These are phyloP conservation scores for Fusarium globosum DNA, from an alignment of 2,329 filamentous ascomycete genomes.

Conservation along the genomic window DNA sequence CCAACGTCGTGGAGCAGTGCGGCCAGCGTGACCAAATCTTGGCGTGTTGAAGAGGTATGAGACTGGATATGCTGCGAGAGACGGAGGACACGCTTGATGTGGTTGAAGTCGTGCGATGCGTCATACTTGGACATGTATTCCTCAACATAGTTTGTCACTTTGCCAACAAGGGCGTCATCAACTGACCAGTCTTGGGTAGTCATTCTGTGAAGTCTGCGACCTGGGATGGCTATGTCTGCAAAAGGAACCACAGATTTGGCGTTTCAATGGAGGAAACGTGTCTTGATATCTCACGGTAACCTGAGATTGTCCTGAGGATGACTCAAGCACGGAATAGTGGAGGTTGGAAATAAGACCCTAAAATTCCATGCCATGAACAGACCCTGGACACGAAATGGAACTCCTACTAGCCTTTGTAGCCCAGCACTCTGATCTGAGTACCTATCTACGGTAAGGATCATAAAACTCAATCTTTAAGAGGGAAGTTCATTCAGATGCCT, in stretches of 20 bases:
- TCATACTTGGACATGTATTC: conserved; percentile 83
- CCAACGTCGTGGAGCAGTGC: conserved; percentile 90
- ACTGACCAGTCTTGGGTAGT: conserved; percentile 39
- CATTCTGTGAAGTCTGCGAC: conserved; percentile 33
- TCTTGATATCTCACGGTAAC: conserved; percentile 4
- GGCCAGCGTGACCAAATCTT: conserved; percentile 70
- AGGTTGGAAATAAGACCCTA: conserved; percentile 7
- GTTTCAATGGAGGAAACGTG: neutral
- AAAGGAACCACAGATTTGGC: neutral
- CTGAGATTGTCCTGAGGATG: neutral
- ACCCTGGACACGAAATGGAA: conserved; percentile 6
- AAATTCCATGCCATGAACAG: conserved; percentile 5
- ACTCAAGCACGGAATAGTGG: neutral
- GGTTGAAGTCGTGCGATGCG: conserved; percentile 87
- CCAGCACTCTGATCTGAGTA: neutral
- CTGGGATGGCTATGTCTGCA: neutral
- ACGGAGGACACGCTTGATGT: conserved; percentile 83
- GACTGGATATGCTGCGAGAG: conserved; percentile 74
- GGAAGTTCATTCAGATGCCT: neutral
- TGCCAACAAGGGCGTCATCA: conserved; percentile 61
- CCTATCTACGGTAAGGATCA: neutral
- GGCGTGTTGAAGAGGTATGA: conserved; percentile 54
- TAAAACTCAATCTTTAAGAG: neutral
- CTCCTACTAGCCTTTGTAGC: conserved; percentile 14
- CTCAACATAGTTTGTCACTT: conserved; percentile 72